Percentiles rank a stretch among this genome's conserved stretches.
Evolutionary conservation across 2,329 filamentous ascomycete species (phyloP).

Genomic region (Fusarium lyarnte): DNA sequence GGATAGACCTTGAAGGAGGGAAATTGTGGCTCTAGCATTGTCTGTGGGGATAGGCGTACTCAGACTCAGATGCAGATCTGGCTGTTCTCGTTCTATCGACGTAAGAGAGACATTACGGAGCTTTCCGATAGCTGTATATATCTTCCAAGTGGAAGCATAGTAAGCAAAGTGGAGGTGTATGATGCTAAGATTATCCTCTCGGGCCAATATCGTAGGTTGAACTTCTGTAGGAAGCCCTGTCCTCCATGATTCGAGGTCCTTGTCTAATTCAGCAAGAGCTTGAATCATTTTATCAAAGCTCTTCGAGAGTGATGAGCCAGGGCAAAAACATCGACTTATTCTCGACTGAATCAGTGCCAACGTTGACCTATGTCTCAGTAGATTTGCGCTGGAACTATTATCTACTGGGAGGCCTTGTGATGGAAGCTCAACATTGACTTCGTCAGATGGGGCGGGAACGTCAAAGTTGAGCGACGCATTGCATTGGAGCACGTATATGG

Average conservation of each 20-base stretch:
- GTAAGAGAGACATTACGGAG: not conserved
- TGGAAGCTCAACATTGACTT: not conserved
- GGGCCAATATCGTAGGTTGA: not conserved
- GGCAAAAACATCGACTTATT: rapidly evolving
- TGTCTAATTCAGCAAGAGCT: not conserved
- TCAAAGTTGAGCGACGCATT: not conserved
- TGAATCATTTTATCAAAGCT: not conserved
- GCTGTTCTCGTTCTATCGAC: rapidly evolving
- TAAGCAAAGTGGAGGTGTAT: not conserved
- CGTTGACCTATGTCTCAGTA: not conserved
- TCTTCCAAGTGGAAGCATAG: not conserved
- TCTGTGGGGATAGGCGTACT: rapidly evolving
- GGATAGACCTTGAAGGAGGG: not conserved
- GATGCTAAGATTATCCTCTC: not conserved
- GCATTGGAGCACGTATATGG: not conserved
- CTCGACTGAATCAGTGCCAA: not conserved
- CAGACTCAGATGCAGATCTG: not conserved
- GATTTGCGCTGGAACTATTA: no score
- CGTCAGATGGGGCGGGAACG: not conserved
- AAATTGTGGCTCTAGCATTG: not conserved
- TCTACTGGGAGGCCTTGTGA: rapidly evolving
- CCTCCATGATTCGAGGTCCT: not conserved
- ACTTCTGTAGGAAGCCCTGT: not conserved
- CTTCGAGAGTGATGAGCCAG: not conserved
- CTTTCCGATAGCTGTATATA: not conserved